These are phyloP conservation scores for Tilletia horrida DNA, from an alignment of 1,284 basidiomycete species.

Conservation along the genomic window DNA sequence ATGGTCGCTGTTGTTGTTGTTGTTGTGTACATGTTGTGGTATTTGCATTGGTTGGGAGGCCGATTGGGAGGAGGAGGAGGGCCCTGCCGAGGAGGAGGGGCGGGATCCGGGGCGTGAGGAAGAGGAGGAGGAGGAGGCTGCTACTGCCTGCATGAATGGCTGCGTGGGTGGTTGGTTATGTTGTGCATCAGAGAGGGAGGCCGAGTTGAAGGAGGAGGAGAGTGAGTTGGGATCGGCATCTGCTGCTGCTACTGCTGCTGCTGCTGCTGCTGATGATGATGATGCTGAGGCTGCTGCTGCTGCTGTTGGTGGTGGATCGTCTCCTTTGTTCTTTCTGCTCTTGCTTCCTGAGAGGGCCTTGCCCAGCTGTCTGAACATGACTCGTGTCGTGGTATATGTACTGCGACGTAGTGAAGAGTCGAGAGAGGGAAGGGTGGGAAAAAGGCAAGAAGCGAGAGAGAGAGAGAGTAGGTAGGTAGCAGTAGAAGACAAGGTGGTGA, in stretches of 20 bases:
- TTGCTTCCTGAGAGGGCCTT: conserved; percentile 12
- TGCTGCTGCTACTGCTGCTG: background rate
- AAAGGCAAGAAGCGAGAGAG: background rate
- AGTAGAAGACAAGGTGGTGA: too few relatives aligned
- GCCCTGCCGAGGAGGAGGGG: conserved; percentile 3
- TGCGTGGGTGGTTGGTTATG: background rate
- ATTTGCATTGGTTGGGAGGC: background rate
- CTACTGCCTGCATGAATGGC: background rate
- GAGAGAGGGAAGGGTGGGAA: background rate
- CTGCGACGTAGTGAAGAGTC: too few relatives aligned
- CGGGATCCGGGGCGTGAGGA: background rate
- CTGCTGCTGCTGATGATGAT: background rate
- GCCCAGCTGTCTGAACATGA: conserved; percentile 10
- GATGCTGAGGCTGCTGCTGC: background rate
- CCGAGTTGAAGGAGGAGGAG: conserved; percentile 14
- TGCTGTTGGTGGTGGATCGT: background rate
- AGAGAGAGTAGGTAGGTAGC: too few relatives aligned
- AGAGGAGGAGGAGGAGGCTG: background rate
- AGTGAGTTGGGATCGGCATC: background rate
- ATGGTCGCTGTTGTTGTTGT: conserved; percentile 8
- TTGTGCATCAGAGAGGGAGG: background rate
- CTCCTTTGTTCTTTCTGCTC: conserved; percentile 4
- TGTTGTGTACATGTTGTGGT: background rate
- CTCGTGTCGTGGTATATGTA: background rate
- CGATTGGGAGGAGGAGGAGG: background rate